A percentile compares a stretch with the other conserved stretches of the same genome.
Conservation (phyloP, 73 alveolate species). For the Symbiodinium natans region DNA sequence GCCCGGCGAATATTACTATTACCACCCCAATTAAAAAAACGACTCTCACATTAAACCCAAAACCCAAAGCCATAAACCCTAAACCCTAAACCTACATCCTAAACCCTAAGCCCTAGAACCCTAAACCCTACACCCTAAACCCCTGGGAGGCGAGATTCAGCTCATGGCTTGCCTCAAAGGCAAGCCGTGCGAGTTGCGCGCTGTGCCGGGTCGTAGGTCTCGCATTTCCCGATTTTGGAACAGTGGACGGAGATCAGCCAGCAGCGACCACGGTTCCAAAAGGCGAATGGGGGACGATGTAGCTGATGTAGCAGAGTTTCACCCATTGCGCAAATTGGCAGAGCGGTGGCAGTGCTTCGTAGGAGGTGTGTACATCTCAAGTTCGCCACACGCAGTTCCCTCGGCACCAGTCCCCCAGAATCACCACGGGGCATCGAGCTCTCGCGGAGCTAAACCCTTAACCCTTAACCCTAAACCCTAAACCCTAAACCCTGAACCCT, state of each 20-base stretch:
- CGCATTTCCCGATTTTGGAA: background rate
- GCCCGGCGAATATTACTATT: too few species aligned
- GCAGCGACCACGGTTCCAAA: background rate
- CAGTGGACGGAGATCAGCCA: background rate
- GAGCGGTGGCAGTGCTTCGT: background rate
- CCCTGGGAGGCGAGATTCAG: background rate
- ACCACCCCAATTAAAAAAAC: too few species aligned
- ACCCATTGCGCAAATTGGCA: background rate
- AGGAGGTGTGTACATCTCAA: background rate
- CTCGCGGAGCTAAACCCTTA: too few species aligned
- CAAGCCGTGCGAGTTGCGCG: background rate
- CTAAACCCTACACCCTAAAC: too few species aligned
- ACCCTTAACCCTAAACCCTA: too few species aligned
- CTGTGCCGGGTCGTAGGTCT: background rate
- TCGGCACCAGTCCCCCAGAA: background rate
- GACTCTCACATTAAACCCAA: too few species aligned
- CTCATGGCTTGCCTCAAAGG: slow-evolving; percentile 8
- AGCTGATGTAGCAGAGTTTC: background rate
- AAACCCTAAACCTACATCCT: too few species aligned
- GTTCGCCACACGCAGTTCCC: background rate
- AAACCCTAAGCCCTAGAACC: too few species aligned
- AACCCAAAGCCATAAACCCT: too few species aligned
- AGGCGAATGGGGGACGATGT: background rate
- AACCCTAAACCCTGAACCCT: too few species aligned
- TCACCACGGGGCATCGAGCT: too few species aligned